These are phyloP conservation scores for Pythium dissotocum DNA, from an alignment of 352 stramenopile species.

Conservation along the genomic window DNA sequence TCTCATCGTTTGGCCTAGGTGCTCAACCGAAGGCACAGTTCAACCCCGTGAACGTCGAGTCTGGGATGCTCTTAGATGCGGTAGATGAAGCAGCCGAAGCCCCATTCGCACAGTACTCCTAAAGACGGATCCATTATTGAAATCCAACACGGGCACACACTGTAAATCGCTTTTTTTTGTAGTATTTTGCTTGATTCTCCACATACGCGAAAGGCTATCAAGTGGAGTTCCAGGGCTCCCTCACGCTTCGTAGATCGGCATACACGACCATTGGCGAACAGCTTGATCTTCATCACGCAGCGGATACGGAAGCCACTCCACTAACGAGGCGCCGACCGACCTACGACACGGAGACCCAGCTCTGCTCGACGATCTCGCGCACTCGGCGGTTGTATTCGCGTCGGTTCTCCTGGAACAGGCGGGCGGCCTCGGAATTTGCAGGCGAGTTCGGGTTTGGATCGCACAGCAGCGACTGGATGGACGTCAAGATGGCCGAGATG, in stretches of 20 bases:
- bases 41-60: conserved; percentile 67
- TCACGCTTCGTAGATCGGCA: no score
- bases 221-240: no score
- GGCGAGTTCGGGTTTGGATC: conserved; percentile 99
- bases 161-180: no score
- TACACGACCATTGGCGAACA: no score
- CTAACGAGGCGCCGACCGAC: no score
- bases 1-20: conserved; percentile 54
- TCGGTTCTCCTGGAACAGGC: conserved; percentile 98
- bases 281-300: no score
- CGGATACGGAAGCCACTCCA: no score
- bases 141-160: background rate
- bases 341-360: conserved; percentile 91
- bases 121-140: background rate
- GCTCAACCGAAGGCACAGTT: conserved; percentile 47
- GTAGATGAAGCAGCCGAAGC: conserved; percentile 58
- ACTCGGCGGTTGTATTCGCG: conserved; percentile 99
- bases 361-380: conserved; percentile 98
- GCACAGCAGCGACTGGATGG: conserved; percentile 98
- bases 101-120: conserved; percentile 40
- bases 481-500: conserved; percentile 99
- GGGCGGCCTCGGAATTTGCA: conserved; percentile 97
- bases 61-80: conserved; percentile 48
- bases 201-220: no score
- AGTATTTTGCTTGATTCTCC: no score